These are phyloP conservation scores for Gentiana straminea DNA, from an alignment of 257 asterid species.

Conservation along the genomic window DNA sequence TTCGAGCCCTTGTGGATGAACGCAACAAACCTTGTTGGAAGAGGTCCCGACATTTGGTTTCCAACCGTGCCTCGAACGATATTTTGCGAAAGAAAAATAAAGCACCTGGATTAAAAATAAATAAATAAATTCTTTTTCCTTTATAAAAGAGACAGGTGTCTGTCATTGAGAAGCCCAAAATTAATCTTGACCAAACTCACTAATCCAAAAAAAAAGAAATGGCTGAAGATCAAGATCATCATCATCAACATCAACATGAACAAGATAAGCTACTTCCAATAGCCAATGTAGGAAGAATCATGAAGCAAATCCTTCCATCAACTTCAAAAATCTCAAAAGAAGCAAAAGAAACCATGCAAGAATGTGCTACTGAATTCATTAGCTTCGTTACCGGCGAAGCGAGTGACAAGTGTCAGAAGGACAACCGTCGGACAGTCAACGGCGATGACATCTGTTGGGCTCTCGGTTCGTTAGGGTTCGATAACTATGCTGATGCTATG, in stretches of 20 bases:
- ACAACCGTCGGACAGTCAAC: slow-evolving; percentile 52
- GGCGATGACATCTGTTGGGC: slow-evolving; percentile 66
- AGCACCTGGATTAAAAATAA: too few relatives aligned
- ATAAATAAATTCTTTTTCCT: not conserved
- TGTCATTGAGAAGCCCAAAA: not conserved
- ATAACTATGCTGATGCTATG: slow-evolving; percentile 38
- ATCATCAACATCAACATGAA: too few relatives aligned
- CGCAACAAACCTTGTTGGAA: too few relatives aligned
- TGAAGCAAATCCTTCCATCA: slow-evolving; percentile 48
- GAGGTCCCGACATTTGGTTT: too few relatives aligned
- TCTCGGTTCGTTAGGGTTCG: slow-evolving; percentile 41
- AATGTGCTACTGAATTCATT: slow-evolving; percentile 57
- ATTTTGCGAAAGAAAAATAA: too few relatives aligned
- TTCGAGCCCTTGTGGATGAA: too few relatives aligned
- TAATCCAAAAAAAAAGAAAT: slow-evolving; percentile 7
- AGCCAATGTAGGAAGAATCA: slow-evolving; percentile 66
- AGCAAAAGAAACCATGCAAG: slow-evolving; percentile 53
- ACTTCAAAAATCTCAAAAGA: slow-evolving; percentile 52
- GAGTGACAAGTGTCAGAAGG: slow-evolving; percentile 40
- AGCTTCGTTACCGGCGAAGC: slow-evolving; percentile 61
- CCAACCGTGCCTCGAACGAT: too few relatives aligned
- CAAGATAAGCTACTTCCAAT: slow-evolving; percentile 43
- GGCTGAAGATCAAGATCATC: slow-evolving; percentile 20
- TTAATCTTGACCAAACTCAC: not conserved
- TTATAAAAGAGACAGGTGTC: slow-evolving; percentile 3